Base-by-base conservation (phyloP, 768 basidiomycete genomes). In the Lactifluus hygrophoroides region DNA sequence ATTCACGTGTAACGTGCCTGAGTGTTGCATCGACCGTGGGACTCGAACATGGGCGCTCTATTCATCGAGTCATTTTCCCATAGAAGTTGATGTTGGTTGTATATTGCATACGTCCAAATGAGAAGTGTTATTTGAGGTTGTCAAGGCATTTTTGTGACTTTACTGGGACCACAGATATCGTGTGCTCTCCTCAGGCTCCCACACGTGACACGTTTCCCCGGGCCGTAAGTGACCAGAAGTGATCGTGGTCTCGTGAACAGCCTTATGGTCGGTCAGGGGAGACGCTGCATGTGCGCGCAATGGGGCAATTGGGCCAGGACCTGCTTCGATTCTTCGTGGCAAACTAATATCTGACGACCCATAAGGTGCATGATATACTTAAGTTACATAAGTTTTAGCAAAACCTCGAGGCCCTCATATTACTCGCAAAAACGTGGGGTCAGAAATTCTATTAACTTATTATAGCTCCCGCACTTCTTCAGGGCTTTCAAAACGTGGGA, bases 61-160 rank as follows among this genome's bases (percentile, higher is more conserved):
- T 55, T 28, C 38, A n/a, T 54, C 28, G 57, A 52, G 50, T 42
- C 4, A 21, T 32, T 32, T 55, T 60, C 32, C 27, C 17, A 56
- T 60, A 60, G 59, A 60, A 46, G 48, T 9, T 42, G 30, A 42
- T 56, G 38, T 2, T 60, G 54, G 38, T 2, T 60, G 54, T 55
- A 46, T 46, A 43, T 45, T 14, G 54, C 59, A 34, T 48, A 50
- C 14, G 50, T 46, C 35, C 37, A 44, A 50, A 32, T 28, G 35
- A 56, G 54, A 45, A 45, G n/a, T n/a, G n/a, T n/a, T 60, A 32
- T 51, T 52, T 37, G 14, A 37, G 40, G 49, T 46, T n/a, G 32
- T 51, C 19, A 42, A 54, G 44, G 23, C 30, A 43, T 19, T 42
- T 43, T 17, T n/a, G n/a, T n/a, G n/a, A n/a, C n/a, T n/a, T n/a